Base-by-base conservation (phyloP, 352 stramenopile genomes). In the Blastocystis sp. region DNA sequence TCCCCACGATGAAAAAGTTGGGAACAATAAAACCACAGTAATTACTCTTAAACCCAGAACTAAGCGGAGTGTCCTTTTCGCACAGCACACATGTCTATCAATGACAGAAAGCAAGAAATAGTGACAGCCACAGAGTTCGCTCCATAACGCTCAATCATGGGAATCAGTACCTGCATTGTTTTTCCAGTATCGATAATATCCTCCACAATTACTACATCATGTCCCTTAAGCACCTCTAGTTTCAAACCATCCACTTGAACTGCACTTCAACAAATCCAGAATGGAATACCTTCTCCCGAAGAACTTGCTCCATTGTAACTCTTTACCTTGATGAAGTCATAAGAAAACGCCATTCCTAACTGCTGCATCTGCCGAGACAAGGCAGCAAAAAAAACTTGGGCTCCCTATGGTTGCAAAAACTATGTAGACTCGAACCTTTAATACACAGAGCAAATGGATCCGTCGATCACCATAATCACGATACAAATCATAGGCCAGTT, bases 141-240 rank as follows among this genome's bases (percentile, higher is more conserved):
- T 43, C 92, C 93, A 90, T 94, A 92, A 87, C 93, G 90, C 82
- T 94, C 80, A 37, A 98, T 91, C 64, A 94, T 90, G 50, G 95
- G 95, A 47, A 98, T 91, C 68, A 98, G 92, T 90, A 96, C 93
- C 66, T 92, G 90, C 92, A 98, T 96, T 50, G 95, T 98, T 50
- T 93, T 94, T 91, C 96, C 96, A 70, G 96, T 98, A 92, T 98
- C 96, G 82, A 98, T 95, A 91, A 98, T 98, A 91, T 98, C 96
- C 91, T 98, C 96, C 6, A 98, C 94, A 7, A 98, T 91, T 56
- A 98, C 91, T 68, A 98, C 92, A 90, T 98, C 18, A 2, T 53
- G 41, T 26, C 41, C 53, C 39, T 84, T 84, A 50, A 84, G 11
- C 6, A n/a, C 53, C 3, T 64, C 47, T 1, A 88, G 62, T 39